A percentile compares a stretch with the other conserved stretches of the same genome.
phyloP scores from a whole-genome alignment of 176 grass and related monocot genomes.

The Zea luxurians region DNA sequence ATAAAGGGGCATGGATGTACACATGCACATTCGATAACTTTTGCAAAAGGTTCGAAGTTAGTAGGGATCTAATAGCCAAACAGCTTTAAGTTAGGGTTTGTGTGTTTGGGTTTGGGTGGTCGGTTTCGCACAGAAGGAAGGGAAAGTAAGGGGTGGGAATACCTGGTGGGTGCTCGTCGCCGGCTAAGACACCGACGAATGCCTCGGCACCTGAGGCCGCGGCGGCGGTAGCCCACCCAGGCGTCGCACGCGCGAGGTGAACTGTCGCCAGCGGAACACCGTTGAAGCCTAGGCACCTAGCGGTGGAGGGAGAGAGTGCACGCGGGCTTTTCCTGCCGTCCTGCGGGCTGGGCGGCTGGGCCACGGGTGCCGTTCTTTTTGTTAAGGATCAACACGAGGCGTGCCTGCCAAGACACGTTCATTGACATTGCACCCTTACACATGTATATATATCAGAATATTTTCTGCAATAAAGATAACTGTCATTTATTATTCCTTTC shows the following conservation, averaged over 20 bases:
- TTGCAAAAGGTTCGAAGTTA: neutral
- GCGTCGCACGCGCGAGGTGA: neutral
- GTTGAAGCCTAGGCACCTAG: neutral
- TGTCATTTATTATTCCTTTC: too few relatives aligned
- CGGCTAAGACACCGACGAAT: neutral
- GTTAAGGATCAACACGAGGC: too few relatives aligned
- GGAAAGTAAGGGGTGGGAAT: neutral
- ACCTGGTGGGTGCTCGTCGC: neutral
- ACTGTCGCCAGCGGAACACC: neutral
- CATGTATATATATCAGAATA: too few relatives aligned
- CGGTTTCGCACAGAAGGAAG: neutral
- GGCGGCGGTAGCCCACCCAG: neutral
- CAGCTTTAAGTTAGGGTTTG: neutral
- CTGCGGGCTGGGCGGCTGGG: neutral
- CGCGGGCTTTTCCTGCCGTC: neutral
- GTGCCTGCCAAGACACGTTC: too few relatives aligned
- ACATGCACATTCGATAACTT: neutral
- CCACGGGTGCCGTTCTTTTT: too few relatives aligned
- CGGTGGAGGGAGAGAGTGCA: neutral
- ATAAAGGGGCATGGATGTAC: neutral
- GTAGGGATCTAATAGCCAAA: neutral
- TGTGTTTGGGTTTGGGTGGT: neutral
- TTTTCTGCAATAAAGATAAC: too few relatives aligned
- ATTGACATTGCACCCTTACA: too few relatives aligned
- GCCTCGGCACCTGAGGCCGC: neutral